Base-by-base conservation (phyloP, 2,329 filamentous ascomycete genomes). In the Nemania sp. region DNA sequence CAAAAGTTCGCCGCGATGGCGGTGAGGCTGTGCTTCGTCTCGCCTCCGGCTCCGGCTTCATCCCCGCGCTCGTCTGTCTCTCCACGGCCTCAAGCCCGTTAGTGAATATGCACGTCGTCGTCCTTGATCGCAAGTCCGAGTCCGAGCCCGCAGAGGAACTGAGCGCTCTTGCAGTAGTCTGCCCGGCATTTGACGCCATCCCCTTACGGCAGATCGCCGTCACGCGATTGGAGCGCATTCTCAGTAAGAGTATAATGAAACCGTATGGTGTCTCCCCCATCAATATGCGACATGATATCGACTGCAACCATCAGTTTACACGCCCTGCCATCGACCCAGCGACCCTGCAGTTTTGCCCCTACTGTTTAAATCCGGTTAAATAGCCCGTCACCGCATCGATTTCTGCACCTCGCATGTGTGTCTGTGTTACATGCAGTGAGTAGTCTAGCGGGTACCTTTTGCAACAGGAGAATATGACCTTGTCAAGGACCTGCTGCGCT, bases 301-400 rank as follows among this genome's bases (percentile, higher is more conserved):
- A 40, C 3, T 20, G 24, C n/a, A 40, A 33, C 26, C 41, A 14
- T 44, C 26, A 12, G 33, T 41, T 49, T 20, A 12, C 42, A 28
- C 14, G 23, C 8, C 12, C 22, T 14, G 28, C 4, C n/a, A 12
- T 19, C 33, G 14, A 8, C 22, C 34, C 20, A 43, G n/a, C 12
- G 23, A 42, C 22, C 30, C 19, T 15, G 31, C 22, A 36, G 36
- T 49, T 40, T 43, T 26, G 15, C 8, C 3, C 9, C 45, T 15
- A n/a, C 40, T 44, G 49, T 48, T 39, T 56, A 49, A 53, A 56
- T 43, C 44, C 54, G 54, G 54, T 39, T 56, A 56, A 56, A 52
- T 53, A 34, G 43, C 14, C n/a, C 8, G 22, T 34, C 20, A 37
- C 41, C 24, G 36, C 42, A 11, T 46, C 41, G 20, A 46, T 42